Evolutionary conservation across 169 alveolate genomes (phyloP).

Genomic region (Plasmodium gonderi): DNA sequence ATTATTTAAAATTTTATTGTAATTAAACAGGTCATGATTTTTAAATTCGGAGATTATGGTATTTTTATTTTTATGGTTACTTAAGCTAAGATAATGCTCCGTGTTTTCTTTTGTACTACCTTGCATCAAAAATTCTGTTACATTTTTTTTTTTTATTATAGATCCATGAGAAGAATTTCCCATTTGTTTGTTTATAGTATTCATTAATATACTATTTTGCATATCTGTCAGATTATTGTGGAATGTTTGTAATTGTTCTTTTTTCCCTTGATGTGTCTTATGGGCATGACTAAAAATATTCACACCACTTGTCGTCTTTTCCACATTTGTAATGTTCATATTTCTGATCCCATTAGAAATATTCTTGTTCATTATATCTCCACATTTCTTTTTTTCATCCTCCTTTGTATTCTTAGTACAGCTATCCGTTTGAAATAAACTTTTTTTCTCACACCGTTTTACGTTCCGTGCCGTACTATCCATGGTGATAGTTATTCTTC

Average conservation of each 20-base stretch:
- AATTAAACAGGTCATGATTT: background rate
- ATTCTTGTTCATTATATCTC: too few species aligned
- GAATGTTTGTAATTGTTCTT: slow-evolving; percentile 20
- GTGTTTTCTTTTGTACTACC: background rate
- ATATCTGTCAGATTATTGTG: slow-evolving; percentile 60
- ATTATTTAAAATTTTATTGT: background rate
- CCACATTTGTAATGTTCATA: too few species aligned
- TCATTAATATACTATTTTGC: slow-evolving; percentile 58
- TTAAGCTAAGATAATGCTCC: background rate
- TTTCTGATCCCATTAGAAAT: too few species aligned
- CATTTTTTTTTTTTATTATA: slow-evolving; percentile 7
- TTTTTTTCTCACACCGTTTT: too few species aligned
- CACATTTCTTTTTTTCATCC: too few species aligned
- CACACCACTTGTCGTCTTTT: background rate
- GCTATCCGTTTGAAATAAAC: too few species aligned
- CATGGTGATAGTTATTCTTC: too few species aligned
- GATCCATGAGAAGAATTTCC: slow-evolving; percentile 22
- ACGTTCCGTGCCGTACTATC: too few species aligned
- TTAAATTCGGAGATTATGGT: background rate
- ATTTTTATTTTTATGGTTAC: background rate
- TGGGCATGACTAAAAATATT: background rate
- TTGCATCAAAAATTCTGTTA: background rate
- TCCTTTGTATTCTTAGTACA: too few species aligned
- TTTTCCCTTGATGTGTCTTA: background rate
- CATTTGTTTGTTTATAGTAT: slow-evolving; percentile 42